Evolutionary conservation across 2,329 filamentous ascomycete species (phyloP).

Genomic region (Xylariaceae sp.): DNA sequence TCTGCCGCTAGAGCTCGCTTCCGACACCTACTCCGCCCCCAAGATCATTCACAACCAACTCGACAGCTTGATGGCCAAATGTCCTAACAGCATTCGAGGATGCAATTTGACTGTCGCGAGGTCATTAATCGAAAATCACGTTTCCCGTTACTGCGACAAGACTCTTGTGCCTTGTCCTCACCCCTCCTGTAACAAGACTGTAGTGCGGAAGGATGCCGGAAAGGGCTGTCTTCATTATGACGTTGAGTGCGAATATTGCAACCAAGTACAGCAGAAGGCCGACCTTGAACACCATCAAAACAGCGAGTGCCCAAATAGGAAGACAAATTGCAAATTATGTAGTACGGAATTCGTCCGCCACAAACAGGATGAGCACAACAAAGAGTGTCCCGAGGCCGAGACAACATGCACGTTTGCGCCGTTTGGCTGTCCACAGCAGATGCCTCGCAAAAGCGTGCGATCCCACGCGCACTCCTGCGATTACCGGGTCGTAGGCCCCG

Average conservation of each 20-base stretch:
- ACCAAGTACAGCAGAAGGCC: slow-evolving; percentile 41
- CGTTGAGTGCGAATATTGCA: slow-evolving; percentile 50
- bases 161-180: slow-evolving; percentile 54
- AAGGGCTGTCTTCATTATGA: slow-evolving; percentile 52
- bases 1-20: slow-evolving; percentile 31
- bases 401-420: slow-evolving; percentile 43
- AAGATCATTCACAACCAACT: slow-evolving; percentile 57
- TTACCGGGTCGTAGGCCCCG: slow-evolving; percentile 48
- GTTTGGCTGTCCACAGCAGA: slow-evolving; percentile 42
- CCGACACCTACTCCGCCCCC: slow-evolving; percentile 28
- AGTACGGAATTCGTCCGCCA: slow-evolving; percentile 38
- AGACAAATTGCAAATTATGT: slow-evolving; percentile 47
- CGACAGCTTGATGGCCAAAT: slow-evolving; percentile 54
- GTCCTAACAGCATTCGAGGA: slow-evolving; percentile 48
- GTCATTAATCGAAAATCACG: slow-evolving; percentile 52
- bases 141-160: slow-evolving; percentile 52
- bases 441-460: slow-evolving; percentile 35
- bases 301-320: slow-evolving; percentile 40
- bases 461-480: slow-evolving; percentile 45
- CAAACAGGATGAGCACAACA: slow-evolving; percentile 42
- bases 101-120: slow-evolving; percentile 49
- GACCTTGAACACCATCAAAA: slow-evolving; percentile 43
- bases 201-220: slow-evolving; percentile 46
- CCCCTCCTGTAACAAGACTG: slow-evolving; percentile 44
- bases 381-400: slow-evolving; percentile 40